Evolutionary conservation across 768 basidiomycete genomes (phyloP), one percentile per base, ranked within the genome.

Genomic region (Tricholoma sp.): DNA sequence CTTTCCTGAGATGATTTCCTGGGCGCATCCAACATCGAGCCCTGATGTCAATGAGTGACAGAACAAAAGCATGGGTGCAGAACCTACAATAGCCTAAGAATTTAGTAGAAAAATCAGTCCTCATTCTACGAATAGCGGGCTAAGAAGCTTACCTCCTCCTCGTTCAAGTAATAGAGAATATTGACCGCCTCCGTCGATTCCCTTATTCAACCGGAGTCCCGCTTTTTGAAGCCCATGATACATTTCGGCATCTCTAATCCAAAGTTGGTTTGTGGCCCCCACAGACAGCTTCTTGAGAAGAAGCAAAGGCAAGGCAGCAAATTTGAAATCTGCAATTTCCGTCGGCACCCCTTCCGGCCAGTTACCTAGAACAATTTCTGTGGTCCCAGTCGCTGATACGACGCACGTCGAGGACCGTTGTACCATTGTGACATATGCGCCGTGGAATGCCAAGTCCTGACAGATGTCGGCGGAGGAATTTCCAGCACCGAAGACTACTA

Each of bases 1-100:
- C 62, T 82, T 76, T 6, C 82, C 82, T 41, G 77, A 70, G 32
- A 74, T 73, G 59, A 85, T 79, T 55, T 79, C 69, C 61, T 81
- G 73, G 32, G 77, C 76, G 42, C 77, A 77, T 28, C 81, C 83
- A 50, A 76, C 74, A 58, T 81, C 80, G 18, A 72, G 37, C 68
- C 69, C 71, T 72, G 32, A 6, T 4, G 12, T 28, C 5, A 20
- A 24, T 45, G 31, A 53, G 50, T n/a, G 36, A 15, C 29, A 54
- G 18, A 10, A 34, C 36, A 6, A 29, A 4, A 44, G 20, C 18
- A 11, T 20, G 41, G 12, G 31, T 33, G 6, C 18, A 33, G 12
- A 20, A 57, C 59, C 12, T 24, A 60, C 59, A 60, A 52, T 54
- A 60, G 41, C 59, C 59, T 60, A n/a, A n/a, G n/a, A n/a, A n/a